Evolutionary conservation across 2,329 filamentous ascomycete genomes (phyloP).

Genomic region (Ceratocystis alfenasii): DNA sequence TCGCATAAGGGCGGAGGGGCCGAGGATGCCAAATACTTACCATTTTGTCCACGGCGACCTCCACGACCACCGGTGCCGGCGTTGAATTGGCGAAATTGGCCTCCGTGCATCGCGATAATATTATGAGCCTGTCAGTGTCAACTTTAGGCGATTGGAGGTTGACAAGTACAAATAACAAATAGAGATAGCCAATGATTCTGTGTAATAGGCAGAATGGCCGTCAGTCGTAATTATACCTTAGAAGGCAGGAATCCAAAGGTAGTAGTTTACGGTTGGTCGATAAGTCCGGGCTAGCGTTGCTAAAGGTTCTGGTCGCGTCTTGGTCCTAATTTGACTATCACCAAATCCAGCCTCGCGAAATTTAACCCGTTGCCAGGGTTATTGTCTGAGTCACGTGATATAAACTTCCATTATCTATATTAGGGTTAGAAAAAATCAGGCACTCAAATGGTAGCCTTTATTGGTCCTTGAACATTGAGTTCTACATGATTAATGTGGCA

Average conservation of each 20-base stretch:
- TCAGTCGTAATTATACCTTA: neutral
- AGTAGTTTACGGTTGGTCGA: neutral
- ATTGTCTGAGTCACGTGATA: neutral
- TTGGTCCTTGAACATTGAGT: too few relatives aligned
- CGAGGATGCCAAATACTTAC: slow-evolving; percentile 1
- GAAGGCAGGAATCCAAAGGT: neutral
- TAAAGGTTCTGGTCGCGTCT: neutral
- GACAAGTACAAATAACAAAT: neutral
- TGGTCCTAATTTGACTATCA: neutral
- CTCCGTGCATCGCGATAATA: slow-evolving; percentile 18
- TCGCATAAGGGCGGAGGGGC: too few relatives aligned
- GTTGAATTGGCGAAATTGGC: slow-evolving; percentile 22
- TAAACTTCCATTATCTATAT: neutral
- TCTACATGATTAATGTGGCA: too few relatives aligned
- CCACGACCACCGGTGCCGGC: slow-evolving; percentile 14
- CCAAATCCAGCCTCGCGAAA: slow-evolving; percentile 15
- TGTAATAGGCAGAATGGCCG: neutral
- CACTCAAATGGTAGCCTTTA: too few relatives aligned
- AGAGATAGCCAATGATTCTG: neutral
- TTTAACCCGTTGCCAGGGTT: slow-evolving; percentile 1
- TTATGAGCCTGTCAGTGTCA: neutral
- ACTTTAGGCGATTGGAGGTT: neutral
- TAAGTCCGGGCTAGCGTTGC: neutral
- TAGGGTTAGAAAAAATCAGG: neutral
- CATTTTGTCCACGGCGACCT: slow-evolving; percentile 18